Evolutionary conservation across 768 basidiomycete genomes (phyloP).

Genomic region (Mycena galericulata): DNA sequence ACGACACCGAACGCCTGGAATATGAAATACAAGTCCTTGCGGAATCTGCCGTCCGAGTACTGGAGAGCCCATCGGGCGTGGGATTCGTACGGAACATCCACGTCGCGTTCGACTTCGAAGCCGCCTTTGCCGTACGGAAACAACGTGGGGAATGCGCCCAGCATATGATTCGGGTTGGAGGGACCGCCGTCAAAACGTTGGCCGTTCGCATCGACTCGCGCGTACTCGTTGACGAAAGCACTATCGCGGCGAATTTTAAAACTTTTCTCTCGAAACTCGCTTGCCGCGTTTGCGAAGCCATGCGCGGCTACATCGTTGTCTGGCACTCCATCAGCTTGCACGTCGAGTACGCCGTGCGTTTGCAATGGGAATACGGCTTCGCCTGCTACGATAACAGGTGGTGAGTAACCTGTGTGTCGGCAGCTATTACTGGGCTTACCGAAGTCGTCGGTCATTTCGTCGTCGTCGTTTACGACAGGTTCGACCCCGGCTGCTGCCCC

Average conservation of each 20-base stretch:
- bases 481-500: too few relatives aligned
- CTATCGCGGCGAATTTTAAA: slow-evolving; percentile 34
- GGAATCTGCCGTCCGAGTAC: slow-evolving; percentile 45
- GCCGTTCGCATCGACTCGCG: slow-evolving; percentile 21
- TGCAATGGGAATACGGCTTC: too few relatives aligned
- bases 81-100: slow-evolving; percentile 39
- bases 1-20: slow-evolving; percentile 46
- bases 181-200: slow-evolving; percentile 37
- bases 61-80: slow-evolving; percentile 46
- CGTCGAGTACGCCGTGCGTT: slow-evolving; percentile 10
- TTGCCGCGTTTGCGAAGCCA: slow-evolving; percentile 14
- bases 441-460: too few relatives aligned
- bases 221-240: slow-evolving; percentile 46
- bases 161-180: slow-evolving; percentile 42
- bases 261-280: background rate
- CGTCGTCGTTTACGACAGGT: too few relatives aligned
- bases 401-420: background rate
- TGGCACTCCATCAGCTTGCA: background rate
- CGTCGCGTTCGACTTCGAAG: slow-evolving; percentile 38
- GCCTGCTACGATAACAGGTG: background rate
- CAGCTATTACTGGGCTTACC: background rate
- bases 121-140: slow-evolving; percentile 52
- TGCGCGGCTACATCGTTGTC: slow-evolving; percentile 3
- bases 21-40: slow-evolving; percentile 40
- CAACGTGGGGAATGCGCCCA: too few relatives aligned